phyloP scores from a whole-genome alignment of 1,139 yeast species.

The Saccharomyces hybrid region DNA sequence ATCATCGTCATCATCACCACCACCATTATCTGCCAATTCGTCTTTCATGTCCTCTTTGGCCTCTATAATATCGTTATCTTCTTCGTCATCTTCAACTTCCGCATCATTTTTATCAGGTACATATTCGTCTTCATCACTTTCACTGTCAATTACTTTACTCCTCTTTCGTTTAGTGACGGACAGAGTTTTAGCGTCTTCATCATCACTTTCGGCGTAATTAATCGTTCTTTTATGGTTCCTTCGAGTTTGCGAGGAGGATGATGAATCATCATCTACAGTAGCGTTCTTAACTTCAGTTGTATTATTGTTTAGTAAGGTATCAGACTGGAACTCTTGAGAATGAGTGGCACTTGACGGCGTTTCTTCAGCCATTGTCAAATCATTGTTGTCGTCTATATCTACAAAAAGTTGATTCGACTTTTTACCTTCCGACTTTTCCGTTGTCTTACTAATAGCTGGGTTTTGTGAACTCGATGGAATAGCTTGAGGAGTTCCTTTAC shows the following conservation, averaged over 20 bases:
- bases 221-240: constrained; percentile 25
- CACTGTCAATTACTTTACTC: constrained; percentile 20
- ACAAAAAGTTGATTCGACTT: neutral
- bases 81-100: constrained; percentile 2
- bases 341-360: neutral
- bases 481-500: constrained; percentile 2
- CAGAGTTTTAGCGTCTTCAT: constrained; percentile 18
- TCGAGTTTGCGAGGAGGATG: constrained; percentile 1
- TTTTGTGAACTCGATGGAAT: constrained; percentile 14
- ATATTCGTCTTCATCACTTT: constrained; percentile 4
- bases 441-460: constrained; percentile 9
- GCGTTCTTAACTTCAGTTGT: neutral
- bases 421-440: constrained; percentile 1
- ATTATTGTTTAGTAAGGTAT: neutral
- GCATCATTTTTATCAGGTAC: constrained; percentile 4
- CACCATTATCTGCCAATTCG: constrained; percentile 8
- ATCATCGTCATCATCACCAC: constrained; percentile 22
- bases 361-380: neutral
- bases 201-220: constrained; percentile 36
- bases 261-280: constrained; percentile 5
- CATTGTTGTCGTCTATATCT: neutral
- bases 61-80: constrained; percentile 25
- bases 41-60: constrained; percentile 14
- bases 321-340: neutral
- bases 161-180: constrained; percentile 21